Base-by-base conservation (phyloP, 305 asterid species). In the Salvia sclarea region DNA sequence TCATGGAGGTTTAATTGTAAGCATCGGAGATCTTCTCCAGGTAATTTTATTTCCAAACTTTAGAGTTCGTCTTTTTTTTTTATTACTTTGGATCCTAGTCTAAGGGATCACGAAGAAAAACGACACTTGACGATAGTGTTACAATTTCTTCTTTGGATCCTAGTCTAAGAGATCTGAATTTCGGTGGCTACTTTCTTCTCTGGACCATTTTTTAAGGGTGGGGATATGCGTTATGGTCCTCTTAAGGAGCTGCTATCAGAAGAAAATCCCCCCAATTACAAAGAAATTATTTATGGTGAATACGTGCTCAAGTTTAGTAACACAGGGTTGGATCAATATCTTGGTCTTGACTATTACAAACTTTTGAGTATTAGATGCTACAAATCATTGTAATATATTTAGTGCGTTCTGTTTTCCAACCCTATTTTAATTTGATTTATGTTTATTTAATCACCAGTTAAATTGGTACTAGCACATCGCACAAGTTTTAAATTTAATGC, bases 101-200 rank as follows among this genome's bases (percentile, higher is more conserved):
- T n/a, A n/a, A n/a, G n/a, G n/a, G n/a, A n/a, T n/a, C n/a, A n/a
- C n/a, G n/a, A n/a, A n/a, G n/a, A n/a, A n/a, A n/a, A n/a, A n/a
- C n/a, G n/a, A n/a, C n/a, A n/a, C n/a, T n/a, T n/a, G n/a, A n/a
- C n/a, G n/a, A n/a, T n/a, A n/a, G n/a, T n/a, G n/a, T n/a, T n/a
- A n/a, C n/a, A n/a, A n/a, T n/a, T n/a, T n/a, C n/a, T n/a, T n/a
- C n/a, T n/a, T n/a, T n/a, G n/a, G n/a, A n/a, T n/a, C n/a, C n/a
- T n/a, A n/a, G n/a, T n/a, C n/a, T n/a, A n/a, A n/a, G n/a, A n/a
- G n/a, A n/a, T n/a, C n/a, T n/a, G 90, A 74, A 80, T 76, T 59
- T 83, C 87, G 6, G 77, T 75, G 58, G 90, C 86, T 0, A 70
- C 71, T 66, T 87, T 87, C 45, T 75, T 83, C 62, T 55, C 54